These are phyloP conservation scores for Ustilago lituana DNA, from an alignment of 1,284 basidiomycete genomes.

Conservation along the genomic window DNA sequence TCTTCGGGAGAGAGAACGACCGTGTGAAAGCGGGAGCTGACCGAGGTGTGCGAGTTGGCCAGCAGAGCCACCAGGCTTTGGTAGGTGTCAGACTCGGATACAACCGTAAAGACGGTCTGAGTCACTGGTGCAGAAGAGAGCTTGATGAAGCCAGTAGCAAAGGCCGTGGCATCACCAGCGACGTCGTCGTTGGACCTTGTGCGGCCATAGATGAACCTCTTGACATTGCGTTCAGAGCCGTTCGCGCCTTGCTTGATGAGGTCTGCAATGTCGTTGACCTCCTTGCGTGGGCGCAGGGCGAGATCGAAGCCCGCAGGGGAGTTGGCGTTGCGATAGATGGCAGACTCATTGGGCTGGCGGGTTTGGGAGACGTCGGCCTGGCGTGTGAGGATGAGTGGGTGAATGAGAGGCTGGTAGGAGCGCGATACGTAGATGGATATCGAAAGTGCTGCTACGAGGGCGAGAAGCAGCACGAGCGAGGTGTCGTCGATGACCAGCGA, in stretches of 20 bases:
- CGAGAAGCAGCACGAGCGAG: slow-evolving; percentile 53
- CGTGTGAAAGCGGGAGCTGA: slow-evolving; percentile 38
- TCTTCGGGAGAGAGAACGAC: slow-evolving; percentile 37
- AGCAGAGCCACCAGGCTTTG: slow-evolving; percentile 44
- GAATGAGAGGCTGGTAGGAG: slow-evolving; percentile 59
- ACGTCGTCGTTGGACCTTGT: slow-evolving; percentile 44
- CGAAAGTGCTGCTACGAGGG: slow-evolving; percentile 46
- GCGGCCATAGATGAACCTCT: slow-evolving; percentile 39
- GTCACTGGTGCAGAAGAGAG: slow-evolving; percentile 34
- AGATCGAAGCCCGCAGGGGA: slow-evolving; percentile 63
- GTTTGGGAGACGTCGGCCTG: slow-evolving; percentile 64
- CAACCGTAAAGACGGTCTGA: slow-evolving; percentile 40
- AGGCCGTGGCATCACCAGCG: slow-evolving; percentile 40
- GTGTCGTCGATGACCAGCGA: slow-evolving; percentile 61
- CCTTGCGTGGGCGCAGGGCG: slow-evolving; percentile 51
- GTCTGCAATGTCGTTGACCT: slow-evolving; percentile 47
- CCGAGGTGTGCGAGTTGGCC: slow-evolving; percentile 39
- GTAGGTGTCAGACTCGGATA: slow-evolving; percentile 35
- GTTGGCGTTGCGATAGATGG: slow-evolving; percentile 65
- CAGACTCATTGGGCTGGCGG: slow-evolving; percentile 54
- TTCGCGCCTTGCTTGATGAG: slow-evolving; percentile 45
- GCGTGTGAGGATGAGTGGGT: slow-evolving; percentile 63
- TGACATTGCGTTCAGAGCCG: slow-evolving; percentile 20
- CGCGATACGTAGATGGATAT: slow-evolving; percentile 49
- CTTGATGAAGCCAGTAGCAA: slow-evolving; percentile 49